Evolutionary conservation across 345 rosid species (phyloP).

Genomic region (Rhodomyrtus tomentosa): DNA sequence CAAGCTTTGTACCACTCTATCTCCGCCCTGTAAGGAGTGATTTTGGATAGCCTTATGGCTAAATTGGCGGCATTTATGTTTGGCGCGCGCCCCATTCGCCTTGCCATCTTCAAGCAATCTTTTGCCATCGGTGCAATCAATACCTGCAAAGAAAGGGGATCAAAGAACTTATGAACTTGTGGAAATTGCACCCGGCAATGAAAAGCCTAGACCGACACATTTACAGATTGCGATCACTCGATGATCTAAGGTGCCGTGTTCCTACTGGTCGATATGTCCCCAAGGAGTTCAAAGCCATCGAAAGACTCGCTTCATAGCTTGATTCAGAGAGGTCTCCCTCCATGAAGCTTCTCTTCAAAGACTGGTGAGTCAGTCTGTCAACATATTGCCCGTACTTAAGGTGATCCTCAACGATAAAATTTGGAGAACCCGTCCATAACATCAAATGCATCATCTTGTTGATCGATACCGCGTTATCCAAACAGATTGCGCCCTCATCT

Average conservation of each 20-base stretch:
- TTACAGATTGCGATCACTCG: background rate
- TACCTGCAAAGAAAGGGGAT: background rate
- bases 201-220: background rate
- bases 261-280: slow-evolving; percentile 33
- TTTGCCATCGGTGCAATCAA: background rate
- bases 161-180: background rate
- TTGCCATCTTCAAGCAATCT: background rate
- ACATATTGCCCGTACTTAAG: slow-evolving; percentile 51
- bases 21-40: slow-evolving; percentile 7
- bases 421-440: slow-evolving; percentile 16
- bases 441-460: slow-evolving; percentile 37
- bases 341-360: slow-evolving; percentile 27
- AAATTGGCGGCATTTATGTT: slow-evolving; percentile 6
- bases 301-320: slow-evolving; percentile 55
- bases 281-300: slow-evolving; percentile 55
- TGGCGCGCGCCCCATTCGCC: background rate
- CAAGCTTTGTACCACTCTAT: slow-evolving; percentile 11
- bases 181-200: rapidly evolving
- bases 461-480: slow-evolving; percentile 44
- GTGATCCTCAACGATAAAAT: slow-evolving; percentile 40
- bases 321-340: slow-evolving; percentile 27
- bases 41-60: background rate
- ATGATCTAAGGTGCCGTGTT: rapidly evolving
- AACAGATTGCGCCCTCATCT: slow-evolving; percentile 55
- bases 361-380: slow-evolving; percentile 18